A percentile compares a stretch with the other conserved stretches of the same genome.
Evolutionary conservation across 2,329 filamentous ascomycete species (phyloP).

Genomic region (Cordyceps cicadae): DNA sequence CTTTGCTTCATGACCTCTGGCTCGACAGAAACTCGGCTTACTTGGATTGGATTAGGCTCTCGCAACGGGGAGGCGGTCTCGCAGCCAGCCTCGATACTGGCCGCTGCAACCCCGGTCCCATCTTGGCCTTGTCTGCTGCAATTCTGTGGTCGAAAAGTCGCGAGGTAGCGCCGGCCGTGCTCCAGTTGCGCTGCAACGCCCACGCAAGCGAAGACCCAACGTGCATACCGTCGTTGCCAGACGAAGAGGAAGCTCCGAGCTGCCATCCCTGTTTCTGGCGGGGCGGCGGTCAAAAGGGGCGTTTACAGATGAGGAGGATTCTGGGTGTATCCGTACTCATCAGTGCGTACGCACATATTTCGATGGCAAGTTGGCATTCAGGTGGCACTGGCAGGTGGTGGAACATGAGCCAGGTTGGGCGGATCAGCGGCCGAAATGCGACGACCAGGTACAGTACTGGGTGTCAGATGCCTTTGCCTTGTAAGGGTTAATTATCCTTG

Average conservation of each 20-base stretch:
- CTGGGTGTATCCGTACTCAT: not conserved
- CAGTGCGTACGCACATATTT: not conserved
- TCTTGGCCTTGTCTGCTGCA: not conserved
- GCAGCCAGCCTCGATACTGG: not conserved
- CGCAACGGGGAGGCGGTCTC: not conserved
- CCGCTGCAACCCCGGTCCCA: not conserved
- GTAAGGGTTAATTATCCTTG: not conserved
- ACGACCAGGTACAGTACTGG: no score
- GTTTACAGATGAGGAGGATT: not conserved
- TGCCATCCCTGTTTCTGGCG: not conserved
- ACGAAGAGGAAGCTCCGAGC: conserved; percentile 1
- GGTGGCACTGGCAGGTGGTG: no score
- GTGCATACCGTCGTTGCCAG: not conserved
- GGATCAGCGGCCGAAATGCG: not conserved
- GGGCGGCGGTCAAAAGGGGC: not conserved
- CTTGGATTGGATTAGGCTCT: not conserved
- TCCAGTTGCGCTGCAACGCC: conserved; percentile 3
- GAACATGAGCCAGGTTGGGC: not conserved
- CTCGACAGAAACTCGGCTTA: not conserved
- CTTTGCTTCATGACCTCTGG: no score
- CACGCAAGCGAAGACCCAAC: not conserved
- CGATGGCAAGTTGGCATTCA: no score
- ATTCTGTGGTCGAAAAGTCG: no score
- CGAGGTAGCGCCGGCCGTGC: not conserved
- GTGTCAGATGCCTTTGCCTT: not conserved